Evolutionary conservation across 352 stramenopile genomes (phyloP).

Genomic region (Detonula confervacea): DNA sequence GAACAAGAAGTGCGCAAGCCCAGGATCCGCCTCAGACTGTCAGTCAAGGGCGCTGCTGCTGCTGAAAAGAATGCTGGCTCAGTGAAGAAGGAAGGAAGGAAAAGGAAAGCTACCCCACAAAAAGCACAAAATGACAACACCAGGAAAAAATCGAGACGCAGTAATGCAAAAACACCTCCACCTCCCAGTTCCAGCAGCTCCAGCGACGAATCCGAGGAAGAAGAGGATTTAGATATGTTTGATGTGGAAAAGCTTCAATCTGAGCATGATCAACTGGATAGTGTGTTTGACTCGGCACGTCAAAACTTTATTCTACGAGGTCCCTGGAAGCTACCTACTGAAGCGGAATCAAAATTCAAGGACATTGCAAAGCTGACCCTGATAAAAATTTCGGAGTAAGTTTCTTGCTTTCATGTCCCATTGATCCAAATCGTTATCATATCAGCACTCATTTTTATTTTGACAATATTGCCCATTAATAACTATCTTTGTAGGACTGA

Average conservation of each 20-base stretch:
- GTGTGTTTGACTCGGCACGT: conserved; percentile 60
- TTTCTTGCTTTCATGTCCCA: not conserved
- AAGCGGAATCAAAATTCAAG: conserved; percentile 64
- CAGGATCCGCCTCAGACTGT: conserved; percentile 46
- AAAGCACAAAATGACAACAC: conserved; percentile 27
- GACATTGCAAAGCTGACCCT: conserved; percentile 69
- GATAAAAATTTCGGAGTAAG: conserved; percentile 66
- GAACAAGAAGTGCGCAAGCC: conserved; percentile 34
- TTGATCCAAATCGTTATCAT: not conserved
- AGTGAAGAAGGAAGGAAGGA: conserved; percentile 37
- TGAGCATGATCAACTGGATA: conserved; percentile 58
- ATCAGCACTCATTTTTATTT: not conserved
- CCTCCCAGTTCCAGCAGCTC: conserved; percentile 12
- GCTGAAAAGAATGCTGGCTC: conserved; percentile 12
- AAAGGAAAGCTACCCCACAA: conserved; percentile 31
- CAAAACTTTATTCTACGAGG: conserved; percentile 56
- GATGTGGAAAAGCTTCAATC: conserved; percentile 58
- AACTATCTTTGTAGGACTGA: conserved; percentile 78
- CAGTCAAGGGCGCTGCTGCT: conserved; percentile 10
- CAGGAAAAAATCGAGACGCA: conserved; percentile 47
- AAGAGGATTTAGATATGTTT: conserved; percentile 51
- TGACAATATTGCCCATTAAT: not conserved
- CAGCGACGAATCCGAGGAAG: conserved; percentile 30
- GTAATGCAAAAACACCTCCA: conserved; percentile 19
- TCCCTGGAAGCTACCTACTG: conserved; percentile 65